These are phyloP conservation scores for Caryopteris hybrid DNA, from an alignment of 305 asterid genomes.

Conservation along the genomic window DNA sequence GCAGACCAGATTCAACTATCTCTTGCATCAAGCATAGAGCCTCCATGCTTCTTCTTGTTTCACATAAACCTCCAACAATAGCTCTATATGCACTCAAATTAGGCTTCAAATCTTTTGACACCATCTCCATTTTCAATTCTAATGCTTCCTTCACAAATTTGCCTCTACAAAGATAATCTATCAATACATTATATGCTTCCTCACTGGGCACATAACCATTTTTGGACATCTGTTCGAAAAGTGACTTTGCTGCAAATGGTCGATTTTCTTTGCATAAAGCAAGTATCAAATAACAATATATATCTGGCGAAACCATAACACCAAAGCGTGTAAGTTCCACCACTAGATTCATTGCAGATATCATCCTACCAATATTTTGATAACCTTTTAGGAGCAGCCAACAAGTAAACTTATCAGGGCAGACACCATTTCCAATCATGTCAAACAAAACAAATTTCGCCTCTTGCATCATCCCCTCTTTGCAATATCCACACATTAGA, in stretches of 20 bases:
- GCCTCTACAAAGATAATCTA: constrained; percentile 58
- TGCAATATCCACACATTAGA: constrained; percentile 71
- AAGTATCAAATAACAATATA: constrained; percentile 50
- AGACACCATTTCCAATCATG: constrained; percentile 58
- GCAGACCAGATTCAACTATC: constrained; percentile 53
- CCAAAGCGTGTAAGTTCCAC: constrained; percentile 58
- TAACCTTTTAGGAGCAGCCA: constrained; percentile 66
- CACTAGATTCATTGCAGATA: constrained; percentile 70
- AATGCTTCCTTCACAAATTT: constrained; percentile 52
- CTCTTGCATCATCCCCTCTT: constrained; percentile 75
- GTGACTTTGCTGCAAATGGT: constrained; percentile 82
- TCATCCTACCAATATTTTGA: constrained; percentile 47
- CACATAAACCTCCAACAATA: constrained; percentile 58
- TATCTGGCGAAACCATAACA: constrained; percentile 43
- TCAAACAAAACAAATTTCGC: constrained; percentile 60
- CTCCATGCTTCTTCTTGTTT: constrained; percentile 46
- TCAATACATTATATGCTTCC: constrained; percentile 45
- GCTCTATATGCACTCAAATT: constrained; percentile 43
- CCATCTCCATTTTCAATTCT: constrained; percentile 51
- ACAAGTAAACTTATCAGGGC: constrained; percentile 69
- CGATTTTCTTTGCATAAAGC: constrained; percentile 64
- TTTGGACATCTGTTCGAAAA: constrained; percentile 45
- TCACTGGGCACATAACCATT: constrained; percentile 38
- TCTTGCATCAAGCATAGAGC: constrained; percentile 61
- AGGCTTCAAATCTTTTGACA: constrained; percentile 42